These are phyloP conservation scores for Stephania cephalantha DNA, from an alignment of 164 flowering plant genomes.

Conservation along the genomic window DNA sequence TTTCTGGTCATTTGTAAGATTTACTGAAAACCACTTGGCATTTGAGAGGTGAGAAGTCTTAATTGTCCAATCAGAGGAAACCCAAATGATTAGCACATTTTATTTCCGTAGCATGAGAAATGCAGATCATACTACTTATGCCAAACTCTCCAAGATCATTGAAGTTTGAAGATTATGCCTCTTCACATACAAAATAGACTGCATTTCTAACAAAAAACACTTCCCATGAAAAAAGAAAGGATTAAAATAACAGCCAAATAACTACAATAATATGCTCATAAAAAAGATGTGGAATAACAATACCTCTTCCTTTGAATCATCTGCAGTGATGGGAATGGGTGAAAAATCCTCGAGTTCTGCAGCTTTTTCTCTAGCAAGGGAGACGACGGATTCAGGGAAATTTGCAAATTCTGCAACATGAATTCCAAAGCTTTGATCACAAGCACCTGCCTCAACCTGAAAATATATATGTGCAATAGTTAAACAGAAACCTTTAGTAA, in stretches of 20 bases:
- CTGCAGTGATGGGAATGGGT: slow-evolving; percentile 32
- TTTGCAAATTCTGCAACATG: slow-evolving; percentile 98
- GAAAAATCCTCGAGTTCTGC: slow-evolving; percentile 96
- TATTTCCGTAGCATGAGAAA: too few relatives aligned
- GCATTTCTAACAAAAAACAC: background rate
- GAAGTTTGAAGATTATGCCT: background rate
- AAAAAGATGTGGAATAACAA: background rate
- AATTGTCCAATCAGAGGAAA: too few relatives aligned
- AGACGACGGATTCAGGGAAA: slow-evolving; percentile 82
- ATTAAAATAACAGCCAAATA: background rate
- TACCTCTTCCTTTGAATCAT: slow-evolving; percentile 44
- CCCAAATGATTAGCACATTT: too few relatives aligned
- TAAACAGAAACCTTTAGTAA: too few relatives aligned
- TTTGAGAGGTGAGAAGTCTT: too few relatives aligned
- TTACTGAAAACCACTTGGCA: too few relatives aligned
- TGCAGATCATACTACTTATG: too few relatives aligned
- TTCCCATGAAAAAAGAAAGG: background rate
- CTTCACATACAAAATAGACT: background rate
- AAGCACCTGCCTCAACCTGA: slow-evolving; percentile 92
- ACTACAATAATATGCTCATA: background rate
- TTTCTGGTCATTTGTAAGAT: too few relatives aligned
- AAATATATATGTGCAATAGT: slow-evolving; percentile 6
- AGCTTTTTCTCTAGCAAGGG: slow-evolving; percentile 95
- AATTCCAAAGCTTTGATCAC: slow-evolving; percentile 99
- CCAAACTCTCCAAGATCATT: background rate